Evolutionary conservation across 768 basidiomycete genomes (phyloP), one percentile per base, ranked within the genome.

Genomic region (Psilocybe sp.): DNA sequence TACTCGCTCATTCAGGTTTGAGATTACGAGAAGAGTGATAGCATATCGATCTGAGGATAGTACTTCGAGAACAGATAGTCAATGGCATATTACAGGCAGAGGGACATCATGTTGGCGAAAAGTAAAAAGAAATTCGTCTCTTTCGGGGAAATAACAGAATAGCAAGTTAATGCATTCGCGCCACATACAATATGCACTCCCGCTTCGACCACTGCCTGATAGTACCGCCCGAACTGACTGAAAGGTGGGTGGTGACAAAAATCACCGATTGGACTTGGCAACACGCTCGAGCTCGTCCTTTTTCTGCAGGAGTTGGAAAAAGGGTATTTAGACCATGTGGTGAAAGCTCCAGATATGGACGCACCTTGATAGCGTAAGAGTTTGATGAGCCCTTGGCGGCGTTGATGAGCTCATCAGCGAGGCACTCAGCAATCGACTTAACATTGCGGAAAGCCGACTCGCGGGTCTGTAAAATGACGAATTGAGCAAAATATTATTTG

Each of bases 371-470:
- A 55, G 96, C 96, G 70, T 98, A 99, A 48, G 96, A 98, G 88
- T 99, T 99, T 65, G 95, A 98, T 44, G 97, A 98, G 57, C 97
- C 97, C 80, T 99, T 98, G 58, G 96, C 97, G 47, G 97, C 97
- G 72, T 99, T 99, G 82, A 98, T 98, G 65, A 98, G 88, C 73
- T 99, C 97, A 69, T 98, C 97, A 53, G 97, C 96, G 46, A 98
- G 82, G 76, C 96, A 98, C 77, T 98, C 96, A 53, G 97, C 94
- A 62, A 99, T 89, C 53, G 94, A 97, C 76, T 99, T 99, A 64
- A 98, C 92, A 77, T 99, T 99, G 74, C 97, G 92, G 93, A 99
- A 99, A 46, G 97, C 94, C 40, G 96, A 98, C 76, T 99, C 97
- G 67, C 97, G 97, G 56, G 96, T 97, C 93, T 97, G 60, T 20